phyloP scores from a whole-genome alignment of 2,329 filamentous ascomycete species.

The Ceratocystis diversiconidia region DNA sequence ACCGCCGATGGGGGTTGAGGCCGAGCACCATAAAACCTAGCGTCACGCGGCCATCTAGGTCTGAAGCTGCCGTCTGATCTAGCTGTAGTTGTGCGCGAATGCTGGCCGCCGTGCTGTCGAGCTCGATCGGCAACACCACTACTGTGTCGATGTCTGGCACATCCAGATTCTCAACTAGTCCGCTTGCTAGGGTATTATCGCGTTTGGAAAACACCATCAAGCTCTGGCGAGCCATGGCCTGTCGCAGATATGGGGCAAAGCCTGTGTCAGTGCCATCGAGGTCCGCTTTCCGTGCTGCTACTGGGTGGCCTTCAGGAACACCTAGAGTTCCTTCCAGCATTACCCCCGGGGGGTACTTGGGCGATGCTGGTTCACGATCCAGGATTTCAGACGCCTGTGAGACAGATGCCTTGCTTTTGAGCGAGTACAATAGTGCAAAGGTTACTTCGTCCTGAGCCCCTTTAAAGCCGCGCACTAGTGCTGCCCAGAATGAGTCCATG shows the following conservation, averaged over 20 bases:
- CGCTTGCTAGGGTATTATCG: constrained; percentile 44
- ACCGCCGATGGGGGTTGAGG: constrained; percentile 49
- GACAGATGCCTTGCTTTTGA: constrained; percentile 51
- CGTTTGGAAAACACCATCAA: constrained; percentile 56
- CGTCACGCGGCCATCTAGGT: constrained; percentile 28
- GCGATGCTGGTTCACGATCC: background rate
- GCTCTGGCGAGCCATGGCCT: constrained; percentile 52
- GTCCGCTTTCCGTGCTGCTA: constrained; percentile 49
- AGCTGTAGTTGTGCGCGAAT: constrained; percentile 52
- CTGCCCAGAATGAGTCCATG: constrained; percentile 58
- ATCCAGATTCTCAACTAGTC: constrained; percentile 50
- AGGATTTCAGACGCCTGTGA: constrained; percentile 26
- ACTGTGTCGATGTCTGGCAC: constrained; percentile 59
- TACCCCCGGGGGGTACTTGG: constrained; percentile 45
- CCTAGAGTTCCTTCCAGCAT: constrained; percentile 60
- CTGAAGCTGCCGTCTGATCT: constrained; percentile 40
- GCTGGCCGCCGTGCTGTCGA: constrained; percentile 51
- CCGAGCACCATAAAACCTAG: constrained; percentile 16
- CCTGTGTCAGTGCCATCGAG: constrained; percentile 54
- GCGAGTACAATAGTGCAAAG: constrained; percentile 63
- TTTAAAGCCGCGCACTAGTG: constrained; percentile 53
- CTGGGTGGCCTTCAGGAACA: constrained; percentile 47
- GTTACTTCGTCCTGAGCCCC: constrained; percentile 64
- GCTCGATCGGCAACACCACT: constrained; percentile 65
- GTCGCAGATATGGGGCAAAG: constrained; percentile 61